Evolutionary conservation across 805 yeast genomes (phyloP).

Genomic region (Pachysolen tannophilus): DNA sequence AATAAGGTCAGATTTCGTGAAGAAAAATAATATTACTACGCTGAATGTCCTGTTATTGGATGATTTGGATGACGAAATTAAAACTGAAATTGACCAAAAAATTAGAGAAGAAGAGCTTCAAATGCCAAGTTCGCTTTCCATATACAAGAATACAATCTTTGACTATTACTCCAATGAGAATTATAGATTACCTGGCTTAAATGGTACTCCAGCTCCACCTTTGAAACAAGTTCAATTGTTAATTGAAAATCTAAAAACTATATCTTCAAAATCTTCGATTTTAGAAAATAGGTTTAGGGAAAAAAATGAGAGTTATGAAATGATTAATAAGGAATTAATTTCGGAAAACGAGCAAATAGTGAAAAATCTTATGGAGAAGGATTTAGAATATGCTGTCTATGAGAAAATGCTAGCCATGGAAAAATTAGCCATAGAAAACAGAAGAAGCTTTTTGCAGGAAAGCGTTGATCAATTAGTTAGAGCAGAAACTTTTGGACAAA

Average conservation of each 20-base stretch:
- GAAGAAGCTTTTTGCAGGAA: slow-evolving; percentile 8
- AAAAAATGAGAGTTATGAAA: slow-evolving; percentile 25
- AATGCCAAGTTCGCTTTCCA: too few species aligned
- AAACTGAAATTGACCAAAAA: neutral
- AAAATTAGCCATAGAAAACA: slow-evolving; percentile 7
- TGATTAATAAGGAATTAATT: slow-evolving; percentile 17
- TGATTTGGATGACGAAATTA: slow-evolving; percentile 25
- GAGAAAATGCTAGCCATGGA: slow-evolving; percentile 10
- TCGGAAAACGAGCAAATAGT: slow-evolving; percentile 13
- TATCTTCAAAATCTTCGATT: slow-evolving; percentile 16
- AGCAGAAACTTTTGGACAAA: slow-evolving; percentile 11
- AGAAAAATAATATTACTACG: slow-evolving; percentile 18
- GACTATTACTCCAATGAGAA: too few species aligned
- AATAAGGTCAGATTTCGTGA: slow-evolving; percentile 34
- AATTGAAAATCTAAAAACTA: slow-evolving; percentile 7
- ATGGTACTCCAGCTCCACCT: slow-evolving; percentile 15
- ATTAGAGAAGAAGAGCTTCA: too few species aligned
- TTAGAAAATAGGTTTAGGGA: slow-evolving; percentile 22
- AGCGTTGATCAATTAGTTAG: slow-evolving; percentile 7
- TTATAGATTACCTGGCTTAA: too few species aligned
- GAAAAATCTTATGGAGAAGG: slow-evolving; percentile 7
- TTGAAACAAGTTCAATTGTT: slow-evolving; percentile 12
- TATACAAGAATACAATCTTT: too few species aligned
- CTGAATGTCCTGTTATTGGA: slow-evolving; percentile 15
- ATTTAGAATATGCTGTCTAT: slow-evolving; percentile 11